A percentile compares a stretch with the other conserved stretches of the same genome.
Evolutionary conservation across 176 grass and related monocot genomes (phyloP).

Genomic region (Eragrostis nindensis): DNA sequence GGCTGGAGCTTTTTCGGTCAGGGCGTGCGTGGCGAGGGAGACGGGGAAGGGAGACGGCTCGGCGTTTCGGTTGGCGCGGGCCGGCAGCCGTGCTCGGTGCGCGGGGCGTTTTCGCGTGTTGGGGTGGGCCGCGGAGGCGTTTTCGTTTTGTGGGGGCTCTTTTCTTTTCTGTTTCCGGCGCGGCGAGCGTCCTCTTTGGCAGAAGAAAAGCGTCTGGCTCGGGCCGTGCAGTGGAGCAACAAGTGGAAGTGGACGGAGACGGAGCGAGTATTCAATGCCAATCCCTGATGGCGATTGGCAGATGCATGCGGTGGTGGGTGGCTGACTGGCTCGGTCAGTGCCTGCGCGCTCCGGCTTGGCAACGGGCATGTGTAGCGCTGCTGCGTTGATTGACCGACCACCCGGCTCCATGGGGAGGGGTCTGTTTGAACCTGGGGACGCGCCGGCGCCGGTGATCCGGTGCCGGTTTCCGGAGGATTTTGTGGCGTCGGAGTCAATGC

Average conservation of each 20-base stretch:
- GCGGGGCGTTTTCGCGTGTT: neutral
- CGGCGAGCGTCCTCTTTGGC: too few species aligned
- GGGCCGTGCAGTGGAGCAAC: too few species aligned
- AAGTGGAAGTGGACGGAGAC: neutral
- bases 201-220: too few species aligned
- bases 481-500: neutral
- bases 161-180: too few species aligned
- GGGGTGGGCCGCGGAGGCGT: neutral
- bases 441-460: constrained; percentile 1
- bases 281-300: neutral
- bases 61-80: neutral
- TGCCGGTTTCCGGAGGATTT: neutral
- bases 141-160: too few species aligned
- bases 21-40: neutral
- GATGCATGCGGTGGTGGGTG: constrained; percentile 27
- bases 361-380: neutral
- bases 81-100: neutral
- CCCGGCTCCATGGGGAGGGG: neutral
- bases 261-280: constrained; percentile 2
- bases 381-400: neutral
- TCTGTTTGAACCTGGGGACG: neutral
- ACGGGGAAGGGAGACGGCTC: neutral
- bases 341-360: neutral
- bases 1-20: neutral
- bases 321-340: neutral